A percentile compares a stretch with the other conserved stretches of the same genome.
These are phyloP conservation scores for Mycena belliarum DNA, from an alignment of 768 basidiomycete species.

Conservation along the genomic window DNA sequence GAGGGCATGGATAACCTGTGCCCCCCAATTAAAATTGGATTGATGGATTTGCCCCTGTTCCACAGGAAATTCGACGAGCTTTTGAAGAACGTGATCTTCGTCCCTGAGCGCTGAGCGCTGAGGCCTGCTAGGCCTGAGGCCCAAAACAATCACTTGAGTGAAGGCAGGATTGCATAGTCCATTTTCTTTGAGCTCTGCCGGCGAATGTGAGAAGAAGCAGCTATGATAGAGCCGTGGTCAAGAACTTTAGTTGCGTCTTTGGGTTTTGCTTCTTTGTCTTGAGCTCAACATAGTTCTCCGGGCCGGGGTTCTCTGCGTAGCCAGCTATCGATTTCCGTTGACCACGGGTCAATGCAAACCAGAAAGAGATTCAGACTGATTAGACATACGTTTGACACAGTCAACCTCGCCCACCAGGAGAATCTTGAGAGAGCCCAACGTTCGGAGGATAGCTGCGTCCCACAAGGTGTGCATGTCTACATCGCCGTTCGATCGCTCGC, in stretches of 20 bases:
- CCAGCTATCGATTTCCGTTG: background rate
- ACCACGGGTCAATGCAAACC: too few relatives aligned
- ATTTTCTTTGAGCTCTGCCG: background rate
- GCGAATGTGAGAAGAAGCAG: too few relatives aligned
- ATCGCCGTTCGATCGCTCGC: background rate
- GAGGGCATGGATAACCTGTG: conserved; percentile 1
- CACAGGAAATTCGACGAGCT: too few relatives aligned
- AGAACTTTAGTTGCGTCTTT: background rate
- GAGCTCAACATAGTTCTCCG: conserved; percentile 12
- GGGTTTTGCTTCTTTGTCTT: conserved; percentile 11
- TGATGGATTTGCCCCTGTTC: background rate
- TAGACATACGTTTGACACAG: conserved; percentile 8
- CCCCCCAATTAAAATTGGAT: conserved; percentile 6
- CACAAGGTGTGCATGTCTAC: conserved; percentile 8
- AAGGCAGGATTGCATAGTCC: conserved; percentile 13
- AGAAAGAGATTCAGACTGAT: too few relatives aligned
- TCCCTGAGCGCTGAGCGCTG: background rate
- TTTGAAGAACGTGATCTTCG: too few relatives aligned
- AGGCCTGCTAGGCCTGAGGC: background rate
- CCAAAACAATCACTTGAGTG: conserved; percentile 4
- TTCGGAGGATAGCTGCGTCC: conserved; percentile 1
- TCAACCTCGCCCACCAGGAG: conserved; percentile 16
- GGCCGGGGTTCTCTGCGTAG: conserved; percentile 1
- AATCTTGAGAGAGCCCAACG: conserved; percentile 5
- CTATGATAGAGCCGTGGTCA: background rate